Conservation (phyloP, 495 filamentous ascomycete genomes). For the Hypoxylon rickii region DNA sequence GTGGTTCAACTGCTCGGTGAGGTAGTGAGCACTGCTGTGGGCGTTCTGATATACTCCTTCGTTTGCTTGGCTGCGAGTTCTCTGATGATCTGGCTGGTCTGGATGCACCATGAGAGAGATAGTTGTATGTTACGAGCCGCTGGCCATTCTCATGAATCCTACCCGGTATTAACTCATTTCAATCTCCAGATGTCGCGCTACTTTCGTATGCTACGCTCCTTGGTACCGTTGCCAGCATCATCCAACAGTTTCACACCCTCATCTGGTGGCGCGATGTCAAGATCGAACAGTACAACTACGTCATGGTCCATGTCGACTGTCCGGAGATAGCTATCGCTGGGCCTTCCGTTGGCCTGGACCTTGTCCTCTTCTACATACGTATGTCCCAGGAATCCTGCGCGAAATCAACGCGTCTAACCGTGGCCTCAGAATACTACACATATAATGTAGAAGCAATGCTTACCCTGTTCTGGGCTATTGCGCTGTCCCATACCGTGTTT, state of each 20-base stretch:
- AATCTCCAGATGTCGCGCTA: slow-evolving; percentile 54
- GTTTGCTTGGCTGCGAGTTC: slow-evolving; percentile 42
- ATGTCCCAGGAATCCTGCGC: not conserved
- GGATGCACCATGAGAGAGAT: slow-evolving; percentile 49
- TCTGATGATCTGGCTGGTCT: slow-evolving; percentile 48
- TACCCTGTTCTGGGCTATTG: slow-evolving; percentile 52
- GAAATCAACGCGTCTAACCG: not conserved
- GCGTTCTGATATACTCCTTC: slow-evolving; percentile 48
- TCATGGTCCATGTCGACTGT: slow-evolving; percentile 39
- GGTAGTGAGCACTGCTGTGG: slow-evolving; percentile 43
- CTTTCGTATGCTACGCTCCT: slow-evolving; percentile 45
- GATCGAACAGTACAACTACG: slow-evolving; percentile 45
- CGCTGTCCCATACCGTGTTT: slow-evolving; percentile 46
- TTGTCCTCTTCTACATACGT: slow-evolving; percentile 55
- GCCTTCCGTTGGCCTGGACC: slow-evolving; percentile 46
- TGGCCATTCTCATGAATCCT: too few relatives aligned
- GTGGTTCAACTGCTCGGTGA: slow-evolving; percentile 47
- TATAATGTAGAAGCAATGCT: slow-evolving; percentile 56
- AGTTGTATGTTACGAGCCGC: slow-evolving; percentile 55
- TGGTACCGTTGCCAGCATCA: slow-evolving; percentile 47
- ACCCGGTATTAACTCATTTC: too few relatives aligned
- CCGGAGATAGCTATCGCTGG: slow-evolving; percentile 54
- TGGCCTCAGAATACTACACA: slow-evolving; percentile 48
- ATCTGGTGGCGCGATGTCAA: slow-evolving; percentile 49
- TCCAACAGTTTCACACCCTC: slow-evolving; percentile 53